These are phyloP conservation scores for Diutina sp. DNA, from an alignment of 1,139 yeast species.

Conservation along the genomic window DNA sequence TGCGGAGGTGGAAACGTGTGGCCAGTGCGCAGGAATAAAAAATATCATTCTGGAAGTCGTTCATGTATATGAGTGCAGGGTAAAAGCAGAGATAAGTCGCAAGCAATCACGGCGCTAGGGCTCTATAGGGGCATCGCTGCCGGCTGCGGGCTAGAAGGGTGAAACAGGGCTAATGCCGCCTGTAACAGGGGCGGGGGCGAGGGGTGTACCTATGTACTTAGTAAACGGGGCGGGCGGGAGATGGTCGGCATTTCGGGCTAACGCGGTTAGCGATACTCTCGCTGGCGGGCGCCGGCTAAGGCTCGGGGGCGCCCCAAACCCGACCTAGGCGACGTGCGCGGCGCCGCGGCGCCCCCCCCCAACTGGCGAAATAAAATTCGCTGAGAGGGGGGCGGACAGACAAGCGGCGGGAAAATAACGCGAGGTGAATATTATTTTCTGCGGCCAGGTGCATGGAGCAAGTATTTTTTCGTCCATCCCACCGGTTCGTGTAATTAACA, in stretches of 20 bases:
- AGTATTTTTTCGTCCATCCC: not conserved
- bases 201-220: no score
- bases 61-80: not conserved
- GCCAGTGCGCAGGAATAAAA: not conserved
- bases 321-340: not conserved
- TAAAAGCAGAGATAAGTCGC: not conserved
- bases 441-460: not conserved
- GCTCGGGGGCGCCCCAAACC: no score
- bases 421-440: not conserved
- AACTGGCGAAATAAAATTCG: not conserved
- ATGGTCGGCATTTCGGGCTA: no score
- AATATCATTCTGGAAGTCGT: not conserved
- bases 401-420: not conserved
- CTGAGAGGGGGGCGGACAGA: not conserved
- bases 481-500: not conserved
- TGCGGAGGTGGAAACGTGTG: not conserved
- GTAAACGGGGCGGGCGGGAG: no score
- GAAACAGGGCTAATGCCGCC: no score
- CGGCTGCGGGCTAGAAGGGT: no score
- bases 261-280: no score
- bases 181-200: no score
- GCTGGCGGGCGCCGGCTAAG: no score
- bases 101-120: not conserved
- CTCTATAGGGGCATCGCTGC: no score
- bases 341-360: not conserved